Conservation (phyloP, 139 green algal genomes). For the Chlorella sorokiniana region DNA sequence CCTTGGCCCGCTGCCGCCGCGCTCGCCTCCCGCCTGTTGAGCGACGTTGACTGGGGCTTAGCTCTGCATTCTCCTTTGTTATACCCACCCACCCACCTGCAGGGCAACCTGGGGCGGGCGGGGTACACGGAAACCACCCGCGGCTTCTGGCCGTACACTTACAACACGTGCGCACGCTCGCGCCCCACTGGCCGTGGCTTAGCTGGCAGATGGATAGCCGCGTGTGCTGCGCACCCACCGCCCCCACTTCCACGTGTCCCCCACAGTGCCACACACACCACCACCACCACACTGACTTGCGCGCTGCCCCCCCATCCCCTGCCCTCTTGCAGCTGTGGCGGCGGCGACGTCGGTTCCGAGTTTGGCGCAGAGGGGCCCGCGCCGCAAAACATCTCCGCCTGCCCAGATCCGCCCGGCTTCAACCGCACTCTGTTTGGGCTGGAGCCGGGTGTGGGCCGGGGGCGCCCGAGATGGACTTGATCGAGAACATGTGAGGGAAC, state of each 20-base stretch:
- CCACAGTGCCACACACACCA: too few species aligned
- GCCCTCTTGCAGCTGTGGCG: constrained; percentile 8
- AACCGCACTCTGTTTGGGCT: constrained; percentile 24
- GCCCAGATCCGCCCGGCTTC: constrained; percentile 4
- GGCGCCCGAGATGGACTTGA: constrained; percentile 57
- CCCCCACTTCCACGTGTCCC: too few species aligned
- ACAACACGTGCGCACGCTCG: constrained; percentile 43
- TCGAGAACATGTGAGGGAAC: constrained; percentile 43
- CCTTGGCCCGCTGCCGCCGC: too few species aligned
- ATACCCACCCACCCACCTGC: too few species aligned
- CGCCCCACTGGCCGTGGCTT: too few species aligned
- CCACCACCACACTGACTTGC: background rate
- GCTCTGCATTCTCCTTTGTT: too few species aligned
- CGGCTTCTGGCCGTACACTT: constrained; percentile 59
- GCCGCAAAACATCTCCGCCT: constrained; percentile 18
- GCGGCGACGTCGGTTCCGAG: constrained; percentile 3
- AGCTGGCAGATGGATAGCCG: background rate
- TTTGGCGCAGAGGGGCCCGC: background rate
- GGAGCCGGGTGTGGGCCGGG: constrained; percentile 35
- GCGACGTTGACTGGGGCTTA: too few species aligned
- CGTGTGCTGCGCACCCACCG: too few species aligned
- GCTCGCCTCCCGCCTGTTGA: too few species aligned
- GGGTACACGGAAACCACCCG: constrained; percentile 46
- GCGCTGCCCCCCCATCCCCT: too few species aligned
- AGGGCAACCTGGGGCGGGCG: constrained; percentile 60